Evolutionary conservation across 192 early-diverging fungal genomes (phyloP).

Genomic region (Diversispora eburnea): DNA sequence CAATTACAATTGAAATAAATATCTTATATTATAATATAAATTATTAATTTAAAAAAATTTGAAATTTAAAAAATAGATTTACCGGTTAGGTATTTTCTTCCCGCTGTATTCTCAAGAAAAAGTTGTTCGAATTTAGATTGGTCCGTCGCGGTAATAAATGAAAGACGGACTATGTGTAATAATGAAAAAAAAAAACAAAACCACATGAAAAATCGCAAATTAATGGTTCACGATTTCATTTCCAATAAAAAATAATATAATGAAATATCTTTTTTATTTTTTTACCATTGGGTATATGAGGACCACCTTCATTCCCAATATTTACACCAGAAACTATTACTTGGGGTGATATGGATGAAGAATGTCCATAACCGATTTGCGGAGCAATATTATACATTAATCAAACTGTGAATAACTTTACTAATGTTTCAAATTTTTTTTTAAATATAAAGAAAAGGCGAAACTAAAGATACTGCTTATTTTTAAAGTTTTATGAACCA

Average conservation of each 20-base stretch:
- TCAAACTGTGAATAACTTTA: no score
- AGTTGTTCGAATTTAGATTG: conserved; percentile 41
- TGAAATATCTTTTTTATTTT: background rate
- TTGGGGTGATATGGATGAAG: conserved; percentile 1
- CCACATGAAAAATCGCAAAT: background rate
- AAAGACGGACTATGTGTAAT: conserved; percentile 29
- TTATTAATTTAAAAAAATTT: background rate
- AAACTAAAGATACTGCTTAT: no score
- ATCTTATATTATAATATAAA: background rate
- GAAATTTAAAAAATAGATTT: background rate
- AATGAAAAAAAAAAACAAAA: background rate
- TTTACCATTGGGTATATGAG: conserved; percentile 19
- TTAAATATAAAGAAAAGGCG: no score
- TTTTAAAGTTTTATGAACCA: no score
- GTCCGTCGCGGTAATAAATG: conserved; percentile 40
- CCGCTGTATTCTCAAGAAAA: conserved; percentile 29
- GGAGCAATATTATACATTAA: no score
- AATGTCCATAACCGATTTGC: conserved; percentile 18
- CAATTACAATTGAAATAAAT: background rate
- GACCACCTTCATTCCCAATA: background rate
- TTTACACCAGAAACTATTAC: background rate
- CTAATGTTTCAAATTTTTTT: no score
- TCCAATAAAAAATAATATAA: background rate
- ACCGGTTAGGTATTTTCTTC: conserved; percentile 18
- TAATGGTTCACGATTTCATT: background rate